A percentile compares a stretch with the other conserved stretches of the same genome.
phyloP scores from a whole-genome alignment of 2,329 filamentous ascomycete genomes.

The Hymenoscyphus infarciens region DNA sequence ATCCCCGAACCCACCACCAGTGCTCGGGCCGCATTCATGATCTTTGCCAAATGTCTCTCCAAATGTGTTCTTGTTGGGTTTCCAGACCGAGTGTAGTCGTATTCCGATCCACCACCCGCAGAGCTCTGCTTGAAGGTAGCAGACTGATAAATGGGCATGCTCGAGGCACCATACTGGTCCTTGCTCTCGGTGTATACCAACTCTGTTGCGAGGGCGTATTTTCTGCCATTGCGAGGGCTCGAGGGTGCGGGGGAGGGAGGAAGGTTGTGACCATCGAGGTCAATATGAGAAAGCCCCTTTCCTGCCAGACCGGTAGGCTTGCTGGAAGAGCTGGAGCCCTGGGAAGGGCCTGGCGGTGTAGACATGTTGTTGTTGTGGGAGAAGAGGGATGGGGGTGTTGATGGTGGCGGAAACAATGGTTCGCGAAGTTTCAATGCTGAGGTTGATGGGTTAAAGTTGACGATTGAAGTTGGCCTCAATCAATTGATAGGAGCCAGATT shows the following conservation, averaged over 20 bases:
- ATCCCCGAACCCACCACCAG: conserved; percentile 95
- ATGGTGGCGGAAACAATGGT: neutral
- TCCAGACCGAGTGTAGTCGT: conserved; percentile 97
- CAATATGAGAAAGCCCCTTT: conserved; percentile 49
- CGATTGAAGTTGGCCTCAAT: neutral
- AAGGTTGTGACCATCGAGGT: conserved; percentile 78
- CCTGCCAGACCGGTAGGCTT: conserved; percentile 26
- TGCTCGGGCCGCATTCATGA: conserved; percentile 91
- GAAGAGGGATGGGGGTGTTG: neutral
- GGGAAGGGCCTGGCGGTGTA: conserved; percentile 33
- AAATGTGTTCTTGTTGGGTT: conserved; percentile 96
- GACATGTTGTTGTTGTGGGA: conserved; percentile 31
- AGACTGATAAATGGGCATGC: conserved; percentile 96
- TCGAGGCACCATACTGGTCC: conserved; percentile 96
- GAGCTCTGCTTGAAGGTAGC: conserved; percentile 96
- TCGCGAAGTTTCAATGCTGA: neutral
- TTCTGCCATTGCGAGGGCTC: conserved; percentile 77
- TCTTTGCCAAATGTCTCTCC: conserved; percentile 95
- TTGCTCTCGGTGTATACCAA: conserved; percentile 93
- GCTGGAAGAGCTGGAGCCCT: conserved; percentile 15
- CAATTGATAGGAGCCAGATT: neutral
- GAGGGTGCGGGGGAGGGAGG: conserved; percentile 92
- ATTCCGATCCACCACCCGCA: conserved; percentile 75
- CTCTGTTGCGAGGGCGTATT: conserved; percentile 93
- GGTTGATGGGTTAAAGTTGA: neutral